These are phyloP conservation scores for Forsythia viridissima DNA, from an alignment of 257 asterid genomes.

Conservation along the genomic window DNA sequence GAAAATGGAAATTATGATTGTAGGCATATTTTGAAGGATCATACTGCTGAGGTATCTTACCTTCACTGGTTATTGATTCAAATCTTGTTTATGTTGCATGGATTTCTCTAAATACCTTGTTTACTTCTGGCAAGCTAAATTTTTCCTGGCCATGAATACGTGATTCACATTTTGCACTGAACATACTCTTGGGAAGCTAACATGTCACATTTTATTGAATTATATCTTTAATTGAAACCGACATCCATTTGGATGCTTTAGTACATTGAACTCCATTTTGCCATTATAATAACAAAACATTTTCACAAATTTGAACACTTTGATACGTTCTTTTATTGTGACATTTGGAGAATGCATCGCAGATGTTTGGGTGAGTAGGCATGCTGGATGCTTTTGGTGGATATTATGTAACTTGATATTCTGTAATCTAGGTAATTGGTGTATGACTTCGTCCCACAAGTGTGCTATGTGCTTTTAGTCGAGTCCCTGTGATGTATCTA, in stretches of 20 bases:
- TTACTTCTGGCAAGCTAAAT: background rate
- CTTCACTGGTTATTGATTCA: constrained; percentile 5
- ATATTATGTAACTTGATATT: background rate
- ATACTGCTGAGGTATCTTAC: constrained; percentile 76
- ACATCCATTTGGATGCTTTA: background rate
- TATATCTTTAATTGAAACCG: background rate
- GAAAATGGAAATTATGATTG: constrained; percentile 74
- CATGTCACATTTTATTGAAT: background rate
- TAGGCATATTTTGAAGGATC: constrained; percentile 81
- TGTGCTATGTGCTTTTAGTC: no score
- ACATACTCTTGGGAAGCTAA: background rate
- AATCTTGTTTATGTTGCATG: background rate
- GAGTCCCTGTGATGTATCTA: no score
- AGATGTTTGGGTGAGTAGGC: background rate
- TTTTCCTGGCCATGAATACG: background rate
- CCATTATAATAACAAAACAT: background rate
- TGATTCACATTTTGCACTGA: background rate
- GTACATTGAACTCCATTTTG: background rate
- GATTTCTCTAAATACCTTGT: constrained; percentile 6
- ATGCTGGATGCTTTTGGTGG: background rate
- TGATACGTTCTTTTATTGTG: background rate
- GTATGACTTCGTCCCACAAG: no score
- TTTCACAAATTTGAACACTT: background rate
- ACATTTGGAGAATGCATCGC: background rate
- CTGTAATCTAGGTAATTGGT: background rate